Evolutionary conservation across 2,329 filamentous ascomycete species (phyloP).

Genomic region (Fusarium drepaniforme): DNA sequence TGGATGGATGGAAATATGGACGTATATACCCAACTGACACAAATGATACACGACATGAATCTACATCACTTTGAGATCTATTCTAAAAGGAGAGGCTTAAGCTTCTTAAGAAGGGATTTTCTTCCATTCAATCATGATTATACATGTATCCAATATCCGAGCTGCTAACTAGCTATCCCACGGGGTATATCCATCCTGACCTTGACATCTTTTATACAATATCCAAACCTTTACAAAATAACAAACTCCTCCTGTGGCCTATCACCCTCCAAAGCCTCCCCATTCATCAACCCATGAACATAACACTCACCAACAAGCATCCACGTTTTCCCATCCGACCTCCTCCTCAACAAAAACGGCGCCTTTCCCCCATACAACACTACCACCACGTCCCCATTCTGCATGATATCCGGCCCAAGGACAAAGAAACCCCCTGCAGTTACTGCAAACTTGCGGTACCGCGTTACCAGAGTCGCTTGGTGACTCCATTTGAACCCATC

Average conservation of each 20-base stretch:
- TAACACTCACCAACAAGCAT: conserved; percentile 52
- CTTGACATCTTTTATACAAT: conserved; percentile 4
- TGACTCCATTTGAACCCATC: conserved; percentile 52
- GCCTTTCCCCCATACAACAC: conserved; percentile 50
- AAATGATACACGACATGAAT: background rate
- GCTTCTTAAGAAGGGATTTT: background rate
- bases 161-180: background rate
- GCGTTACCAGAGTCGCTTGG: conserved; percentile 50
- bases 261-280: conserved; percentile 45
- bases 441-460: conserved; percentile 49
- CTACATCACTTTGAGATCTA: background rate
- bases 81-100: background rate
- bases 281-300: conserved; percentile 53
- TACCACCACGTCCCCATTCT: conserved; percentile 47
- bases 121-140: background rate
- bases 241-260: conserved; percentile 47
- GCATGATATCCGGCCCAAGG: conserved; percentile 48
- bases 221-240: conserved; percentile 39
- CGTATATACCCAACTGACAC: background rate
- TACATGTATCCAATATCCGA: background rate
- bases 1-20: conserved; percentile 1
- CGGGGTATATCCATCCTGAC: background rate
- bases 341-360: conserved; percentile 47
- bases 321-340: conserved; percentile 33
- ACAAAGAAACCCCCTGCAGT: conserved; percentile 49